Evolutionary conservation across 2,329 filamentous ascomycete genomes (phyloP).

Genomic region (Fusarium begoniae): DNA sequence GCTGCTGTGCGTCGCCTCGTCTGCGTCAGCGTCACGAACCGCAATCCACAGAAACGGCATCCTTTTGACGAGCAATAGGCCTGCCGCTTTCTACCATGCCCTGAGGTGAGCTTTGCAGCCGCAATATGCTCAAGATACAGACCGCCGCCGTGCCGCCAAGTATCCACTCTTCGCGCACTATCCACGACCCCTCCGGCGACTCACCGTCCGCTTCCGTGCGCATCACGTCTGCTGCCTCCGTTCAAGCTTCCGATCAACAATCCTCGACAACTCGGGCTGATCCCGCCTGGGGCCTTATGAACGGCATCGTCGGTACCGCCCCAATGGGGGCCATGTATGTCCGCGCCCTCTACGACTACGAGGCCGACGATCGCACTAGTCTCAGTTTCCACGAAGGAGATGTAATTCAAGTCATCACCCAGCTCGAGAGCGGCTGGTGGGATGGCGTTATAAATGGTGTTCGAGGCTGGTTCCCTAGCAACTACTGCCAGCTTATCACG

Average conservation of each 20-base stretch:
- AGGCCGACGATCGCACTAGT: conserved; percentile 95
- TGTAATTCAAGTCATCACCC: conserved; percentile 97
- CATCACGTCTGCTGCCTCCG: conserved; percentile 40
- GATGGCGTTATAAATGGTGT: conserved; percentile 97
- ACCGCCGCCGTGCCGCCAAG: conserved; percentile 45
- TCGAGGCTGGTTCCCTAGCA: conserved; percentile 98
- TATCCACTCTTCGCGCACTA: conserved; percentile 46
- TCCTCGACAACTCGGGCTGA: conserved; percentile 39
- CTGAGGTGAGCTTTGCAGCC: conserved; percentile 47
- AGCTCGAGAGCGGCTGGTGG: conserved; percentile 99
- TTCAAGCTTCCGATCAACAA: conserved; percentile 39
- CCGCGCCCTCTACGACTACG: conserved; percentile 95
- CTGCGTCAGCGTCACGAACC: conserved; percentile 23
- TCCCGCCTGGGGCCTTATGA: conserved; percentile 58
- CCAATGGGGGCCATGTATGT: conserved; percentile 83
- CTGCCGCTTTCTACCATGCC: conserved; percentile 47
- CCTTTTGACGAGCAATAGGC: conserved; percentile 44
- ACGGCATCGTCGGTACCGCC: conserved; percentile 67
- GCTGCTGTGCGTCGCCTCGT: conserved; percentile 29
- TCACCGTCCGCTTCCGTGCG: conserved; percentile 42
- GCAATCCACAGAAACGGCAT: conserved; percentile 19
- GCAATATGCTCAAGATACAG: conserved; percentile 46
- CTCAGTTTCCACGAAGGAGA: conserved; percentile 97
- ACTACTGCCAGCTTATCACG: conserved; percentile 91
- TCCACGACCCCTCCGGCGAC: conserved; percentile 44